Conservation (phyloP, 2,329 filamentous ascomycete genomes). For the Ophiostoma sp. region DNA sequence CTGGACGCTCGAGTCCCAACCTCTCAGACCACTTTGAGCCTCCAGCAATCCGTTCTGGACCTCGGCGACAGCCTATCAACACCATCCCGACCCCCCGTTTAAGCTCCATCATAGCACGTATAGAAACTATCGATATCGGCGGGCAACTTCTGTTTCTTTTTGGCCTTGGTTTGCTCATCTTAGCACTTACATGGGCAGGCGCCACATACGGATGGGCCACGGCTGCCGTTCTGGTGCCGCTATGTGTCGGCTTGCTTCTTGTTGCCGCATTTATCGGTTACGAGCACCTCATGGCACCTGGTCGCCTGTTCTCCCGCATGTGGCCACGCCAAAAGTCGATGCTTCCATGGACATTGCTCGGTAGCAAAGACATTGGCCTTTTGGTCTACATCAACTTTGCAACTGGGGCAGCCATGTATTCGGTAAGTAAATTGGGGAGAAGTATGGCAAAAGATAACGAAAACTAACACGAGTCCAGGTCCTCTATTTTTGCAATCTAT, state of each 20-base stretch:
- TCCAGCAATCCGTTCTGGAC: background rate
- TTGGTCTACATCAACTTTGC: constrained; percentile 63
- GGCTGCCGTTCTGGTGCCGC: constrained; percentile 49
- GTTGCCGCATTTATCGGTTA: constrained; percentile 49
- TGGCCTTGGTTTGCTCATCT: constrained; percentile 54
- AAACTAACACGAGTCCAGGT: constrained; percentile 46
- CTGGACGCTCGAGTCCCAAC: background rate
- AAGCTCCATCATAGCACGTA: constrained; percentile 42
- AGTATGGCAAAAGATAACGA: constrained; percentile 29
- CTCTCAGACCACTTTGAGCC: constrained; percentile 3
- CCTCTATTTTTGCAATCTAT: constrained; percentile 69
- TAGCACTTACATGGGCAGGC: constrained; percentile 59
- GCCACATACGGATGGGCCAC: constrained; percentile 54
- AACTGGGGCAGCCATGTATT: constrained; percentile 56
- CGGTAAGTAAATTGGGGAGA: constrained; percentile 36
- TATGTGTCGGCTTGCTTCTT: constrained; percentile 48
- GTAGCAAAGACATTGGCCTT: constrained; percentile 58
- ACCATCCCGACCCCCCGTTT: too few species aligned
- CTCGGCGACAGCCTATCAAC: background rate
- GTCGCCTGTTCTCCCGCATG: constrained; percentile 45
- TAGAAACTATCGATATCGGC: constrained; percentile 57
- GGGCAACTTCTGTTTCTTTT: constrained; percentile 59
- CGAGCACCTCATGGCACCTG: constrained; percentile 56
- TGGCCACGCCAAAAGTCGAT: constrained; percentile 56
- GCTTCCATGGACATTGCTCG: constrained; percentile 62